Evolutionary conservation across 164 flowering plant species (phyloP).

Genomic region (Santalum album): DNA sequence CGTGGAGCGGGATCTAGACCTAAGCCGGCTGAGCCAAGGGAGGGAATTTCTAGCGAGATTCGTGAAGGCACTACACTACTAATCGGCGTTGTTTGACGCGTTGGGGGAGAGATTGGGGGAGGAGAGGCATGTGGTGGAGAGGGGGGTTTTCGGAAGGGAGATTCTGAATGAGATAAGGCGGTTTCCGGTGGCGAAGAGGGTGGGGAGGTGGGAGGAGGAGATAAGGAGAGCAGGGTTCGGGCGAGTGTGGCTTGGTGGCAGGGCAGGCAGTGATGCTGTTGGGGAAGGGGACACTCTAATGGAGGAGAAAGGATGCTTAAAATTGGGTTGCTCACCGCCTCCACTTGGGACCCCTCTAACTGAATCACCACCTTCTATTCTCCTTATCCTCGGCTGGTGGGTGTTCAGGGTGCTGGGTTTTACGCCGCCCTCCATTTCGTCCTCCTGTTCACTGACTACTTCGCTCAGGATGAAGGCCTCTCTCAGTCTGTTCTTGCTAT

Average conservation of each 20-base stretch:
- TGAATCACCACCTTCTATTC: too few species aligned
- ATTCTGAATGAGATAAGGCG: slow-evolving; percentile 78
- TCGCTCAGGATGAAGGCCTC: too few species aligned
- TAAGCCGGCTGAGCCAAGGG: slow-evolving; percentile 27
- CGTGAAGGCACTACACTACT: slow-evolving; percentile 85
- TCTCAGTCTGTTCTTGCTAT: too few species aligned
- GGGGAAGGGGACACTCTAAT: slow-evolving; percentile 74
- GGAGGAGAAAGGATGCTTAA: slow-evolving; percentile 72
- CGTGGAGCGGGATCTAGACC: slow-evolving; percentile 61
- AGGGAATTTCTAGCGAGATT: slow-evolving; percentile 68
- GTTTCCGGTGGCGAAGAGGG: slow-evolving; percentile 64
- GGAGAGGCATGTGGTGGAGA: slow-evolving; percentile 79
- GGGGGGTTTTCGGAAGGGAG: slow-evolving; percentile 72
- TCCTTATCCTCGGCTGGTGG: too few species aligned
- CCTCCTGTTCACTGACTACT: too few species aligned
- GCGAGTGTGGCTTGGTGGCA: slow-evolving; percentile 69
- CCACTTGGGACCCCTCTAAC: slow-evolving; percentile 75
- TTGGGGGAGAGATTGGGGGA: slow-evolving; percentile 33
- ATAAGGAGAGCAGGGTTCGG: slow-evolving; percentile 52
- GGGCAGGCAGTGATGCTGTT: slow-evolving; percentile 60
- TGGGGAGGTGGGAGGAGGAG: slow-evolving; percentile 84
- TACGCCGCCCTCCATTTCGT: too few species aligned
- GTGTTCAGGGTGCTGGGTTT: too few species aligned
- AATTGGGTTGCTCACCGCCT: slow-evolving; percentile 86
- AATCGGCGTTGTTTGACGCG: slow-evolving; percentile 91